phyloP scores from a whole-genome alignment of 129 eudicot genomes.

The Flaveria robusta region DNA sequence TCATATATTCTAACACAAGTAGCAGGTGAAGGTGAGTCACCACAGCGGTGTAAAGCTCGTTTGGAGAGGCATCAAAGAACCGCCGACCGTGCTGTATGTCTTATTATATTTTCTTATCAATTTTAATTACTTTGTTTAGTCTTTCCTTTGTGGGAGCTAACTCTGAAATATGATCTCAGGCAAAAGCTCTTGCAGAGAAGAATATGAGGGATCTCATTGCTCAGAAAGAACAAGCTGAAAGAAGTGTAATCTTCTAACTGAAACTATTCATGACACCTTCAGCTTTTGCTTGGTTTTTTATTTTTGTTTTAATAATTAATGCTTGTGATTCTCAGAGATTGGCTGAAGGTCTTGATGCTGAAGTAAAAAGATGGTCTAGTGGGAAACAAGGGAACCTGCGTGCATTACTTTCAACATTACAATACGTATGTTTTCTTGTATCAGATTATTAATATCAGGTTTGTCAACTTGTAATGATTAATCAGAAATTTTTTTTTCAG shows the following conservation, averaged over 20 bases:
- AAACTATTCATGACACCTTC: background rate
- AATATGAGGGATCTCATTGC: conserved; percentile 90
- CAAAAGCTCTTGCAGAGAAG: conserved; percentile 94
- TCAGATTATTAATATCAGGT: background rate
- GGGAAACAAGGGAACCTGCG: conserved; percentile 98
- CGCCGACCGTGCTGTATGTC: conserved; percentile 92
- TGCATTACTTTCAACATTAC: conserved; percentile 96
- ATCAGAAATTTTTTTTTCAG: conserved; percentile 38
- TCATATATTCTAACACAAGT: conserved; percentile 24
- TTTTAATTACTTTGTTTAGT: conserved; percentile 20
- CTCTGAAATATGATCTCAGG: conserved; percentile 50
- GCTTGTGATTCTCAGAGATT: conserved; percentile 62
- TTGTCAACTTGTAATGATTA: background rate
- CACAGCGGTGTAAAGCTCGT: conserved; percentile 96
- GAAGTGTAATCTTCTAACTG: conserved; percentile 49
- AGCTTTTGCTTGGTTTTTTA: conserved; percentile 2
- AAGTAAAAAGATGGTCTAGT: conserved; percentile 90
- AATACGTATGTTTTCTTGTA: conserved; percentile 65
- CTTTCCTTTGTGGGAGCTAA: conserved; percentile 9
- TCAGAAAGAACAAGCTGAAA: conserved; percentile 90
- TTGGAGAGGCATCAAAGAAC: conserved; percentile 94
- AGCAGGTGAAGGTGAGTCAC: conserved; percentile 84
- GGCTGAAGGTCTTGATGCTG: conserved; percentile 94
- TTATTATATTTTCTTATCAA: conserved; percentile 4
- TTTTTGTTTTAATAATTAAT: background rate